A percentile compares a stretch with the other conserved stretches of the same genome.
Conservation (phyloP, 208 protist genomes). For the Trypanosoma vivax region DNA sequence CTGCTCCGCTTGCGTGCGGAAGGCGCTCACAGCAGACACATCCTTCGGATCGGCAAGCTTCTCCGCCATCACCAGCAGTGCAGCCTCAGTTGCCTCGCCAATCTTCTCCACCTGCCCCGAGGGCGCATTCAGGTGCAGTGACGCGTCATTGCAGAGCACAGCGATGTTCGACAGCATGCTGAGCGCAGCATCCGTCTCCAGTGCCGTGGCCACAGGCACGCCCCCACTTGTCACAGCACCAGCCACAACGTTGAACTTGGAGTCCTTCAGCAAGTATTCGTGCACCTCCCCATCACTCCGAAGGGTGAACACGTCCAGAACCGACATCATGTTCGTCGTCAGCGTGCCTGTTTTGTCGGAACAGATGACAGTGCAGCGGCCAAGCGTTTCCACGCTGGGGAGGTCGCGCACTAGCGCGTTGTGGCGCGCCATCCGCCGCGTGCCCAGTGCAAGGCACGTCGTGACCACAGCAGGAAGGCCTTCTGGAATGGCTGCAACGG, state of each 20-base stretch:
- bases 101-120: constrained; percentile 51
- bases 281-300: not conserved
- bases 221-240: constrained; percentile 23
- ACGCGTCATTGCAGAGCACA: constrained; percentile 78
- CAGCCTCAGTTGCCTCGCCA: constrained; percentile 89
- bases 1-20: constrained; percentile 13
- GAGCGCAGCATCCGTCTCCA: constrained; percentile 39
- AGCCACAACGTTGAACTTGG: constrained; percentile 37
- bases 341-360: constrained; percentile 99
- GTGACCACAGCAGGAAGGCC: constrained; percentile 96
- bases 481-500: constrained; percentile 98
- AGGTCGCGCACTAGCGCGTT: constrained; percentile 94
- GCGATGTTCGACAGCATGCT: constrained; percentile 50
- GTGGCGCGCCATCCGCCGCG: constrained; percentile 93
- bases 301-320: constrained; percentile 59
- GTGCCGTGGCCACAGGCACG: constrained; percentile 1
- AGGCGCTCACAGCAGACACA: constrained; percentile 18
- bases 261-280: constrained; percentile 49
- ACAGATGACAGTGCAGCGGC: constrained; percentile 97
- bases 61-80: constrained; percentile 85
- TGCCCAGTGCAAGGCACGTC: constrained; percentile 94
- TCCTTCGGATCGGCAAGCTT: constrained; percentile 64
- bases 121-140: constrained; percentile 34
- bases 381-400: constrained; percentile 97
- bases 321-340: constrained; percentile 98